These are phyloP conservation scores for Cryptococcus amylolentus DNA, from an alignment of 1,284 basidiomycete species.

Conservation along the genomic window DNA sequence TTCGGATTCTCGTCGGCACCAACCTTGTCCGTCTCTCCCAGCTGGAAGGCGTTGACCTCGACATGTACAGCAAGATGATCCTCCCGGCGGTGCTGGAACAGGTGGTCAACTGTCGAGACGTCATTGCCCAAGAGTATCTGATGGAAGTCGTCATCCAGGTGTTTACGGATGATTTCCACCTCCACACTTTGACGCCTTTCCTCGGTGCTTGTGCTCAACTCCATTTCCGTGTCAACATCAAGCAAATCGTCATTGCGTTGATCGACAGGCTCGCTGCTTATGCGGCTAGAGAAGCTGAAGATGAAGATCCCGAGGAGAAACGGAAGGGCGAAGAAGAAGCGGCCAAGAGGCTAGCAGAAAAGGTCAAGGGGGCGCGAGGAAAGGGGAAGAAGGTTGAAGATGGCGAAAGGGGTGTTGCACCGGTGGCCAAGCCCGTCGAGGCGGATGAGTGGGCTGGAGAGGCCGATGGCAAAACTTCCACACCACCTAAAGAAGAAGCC, in stretches of 20 bases:
- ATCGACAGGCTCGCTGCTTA: constrained; percentile 93
- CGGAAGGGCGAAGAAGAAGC: constrained; percentile 86
- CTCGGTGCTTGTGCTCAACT: constrained; percentile 87
- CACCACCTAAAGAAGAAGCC: constrained; percentile 13
- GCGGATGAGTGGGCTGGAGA: constrained; percentile 33
- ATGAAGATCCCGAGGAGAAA: constrained; percentile 85
- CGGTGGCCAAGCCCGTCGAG: constrained; percentile 35
- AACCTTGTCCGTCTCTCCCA: constrained; percentile 90
- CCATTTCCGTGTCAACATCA: constrained; percentile 94
- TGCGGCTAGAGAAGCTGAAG: constrained; percentile 89
- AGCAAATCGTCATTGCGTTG: constrained; percentile 89
- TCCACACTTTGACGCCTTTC: constrained; percentile 87
- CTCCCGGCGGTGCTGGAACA: constrained; percentile 88
- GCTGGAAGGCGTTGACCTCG: constrained; percentile 87
- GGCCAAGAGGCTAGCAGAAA: constrained; percentile 75
- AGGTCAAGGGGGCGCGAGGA: constrained; percentile 59
- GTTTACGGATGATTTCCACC: constrained; percentile 93
- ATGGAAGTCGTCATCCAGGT: constrained; percentile 99
- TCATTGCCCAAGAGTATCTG: constrained; percentile 93
- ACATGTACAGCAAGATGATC: constrained; percentile 78
- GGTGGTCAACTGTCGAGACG: constrained; percentile 93
- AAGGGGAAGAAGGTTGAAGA: constrained; percentile 49
- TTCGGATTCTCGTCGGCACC: constrained; percentile 90
- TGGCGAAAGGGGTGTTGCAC: constrained; percentile 16
- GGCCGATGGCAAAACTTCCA: constrained; percentile 15